Percentiles rank a stretch among this genome's conserved stretches.
Conservation (phyloP, 306 rosid genomes). For the Cucurbita moschata region DNA sequence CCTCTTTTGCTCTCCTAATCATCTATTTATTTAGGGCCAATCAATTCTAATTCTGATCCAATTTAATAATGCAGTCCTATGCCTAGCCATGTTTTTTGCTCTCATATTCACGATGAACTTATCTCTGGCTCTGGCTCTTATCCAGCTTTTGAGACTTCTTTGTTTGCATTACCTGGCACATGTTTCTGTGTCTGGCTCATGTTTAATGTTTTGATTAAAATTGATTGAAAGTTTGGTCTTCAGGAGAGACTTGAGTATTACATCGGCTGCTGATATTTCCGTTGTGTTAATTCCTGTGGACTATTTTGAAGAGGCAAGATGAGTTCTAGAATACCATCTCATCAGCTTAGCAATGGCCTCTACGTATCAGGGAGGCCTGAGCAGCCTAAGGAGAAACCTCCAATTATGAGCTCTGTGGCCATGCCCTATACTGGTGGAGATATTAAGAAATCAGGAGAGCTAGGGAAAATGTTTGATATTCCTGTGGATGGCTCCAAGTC, state of each 20-base stretch:
- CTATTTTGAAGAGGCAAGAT: constrained; percentile 34
- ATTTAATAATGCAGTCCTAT: neutral
- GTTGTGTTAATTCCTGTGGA: neutral
- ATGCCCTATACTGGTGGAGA: constrained; percentile 98
- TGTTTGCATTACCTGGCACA: neutral
- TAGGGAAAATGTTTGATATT: constrained; percentile 97
- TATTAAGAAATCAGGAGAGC: constrained; percentile 84
- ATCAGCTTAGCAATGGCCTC: constrained; percentile 98
- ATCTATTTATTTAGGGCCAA: neutral
- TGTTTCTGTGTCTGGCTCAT: neutral
- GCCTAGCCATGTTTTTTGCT: neutral
- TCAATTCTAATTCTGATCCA: neutral
- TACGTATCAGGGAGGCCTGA: constrained; percentile 98
- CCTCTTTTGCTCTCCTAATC: neutral
- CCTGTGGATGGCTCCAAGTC: constrained; percentile 83
- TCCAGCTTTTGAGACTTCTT: neutral
- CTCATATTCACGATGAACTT: neutral
- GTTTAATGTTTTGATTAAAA: neutral
- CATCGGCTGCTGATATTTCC: neutral
- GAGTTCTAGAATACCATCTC: constrained; percentile 98
- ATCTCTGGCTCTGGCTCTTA: neutral
- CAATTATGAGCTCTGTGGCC: constrained; percentile 85
- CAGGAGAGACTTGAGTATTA: constrained; percentile 8
- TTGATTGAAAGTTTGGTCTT: neutral
- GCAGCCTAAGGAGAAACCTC: constrained; percentile 89